Conservation (phyloP, 495 filamentous ascomycete species). For the Tuber magnatum region DNA sequence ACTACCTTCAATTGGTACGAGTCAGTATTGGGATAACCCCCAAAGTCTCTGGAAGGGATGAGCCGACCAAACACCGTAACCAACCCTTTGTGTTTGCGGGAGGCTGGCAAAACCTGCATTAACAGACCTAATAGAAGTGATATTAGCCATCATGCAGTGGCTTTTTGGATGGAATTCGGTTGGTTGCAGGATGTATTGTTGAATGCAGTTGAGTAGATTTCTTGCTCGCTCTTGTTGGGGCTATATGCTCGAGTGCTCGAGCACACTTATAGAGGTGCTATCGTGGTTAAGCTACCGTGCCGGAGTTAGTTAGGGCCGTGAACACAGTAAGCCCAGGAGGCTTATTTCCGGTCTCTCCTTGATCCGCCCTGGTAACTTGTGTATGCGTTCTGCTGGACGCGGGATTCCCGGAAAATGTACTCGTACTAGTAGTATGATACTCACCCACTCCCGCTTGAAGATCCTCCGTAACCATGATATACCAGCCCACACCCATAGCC, state of each 20-base stretch:
- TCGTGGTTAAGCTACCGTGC: not conserved
- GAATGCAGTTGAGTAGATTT: not conserved
- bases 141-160: conserved; percentile 20
- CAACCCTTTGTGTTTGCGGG: conserved; percentile 20
- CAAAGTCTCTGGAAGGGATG: too few relatives aligned
- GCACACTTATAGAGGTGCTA: not conserved
- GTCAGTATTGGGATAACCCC: not conserved
- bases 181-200: not conserved
- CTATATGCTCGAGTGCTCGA: not conserved
- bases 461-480: not conserved
- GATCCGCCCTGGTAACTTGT: not conserved
- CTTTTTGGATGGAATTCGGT: not conserved
- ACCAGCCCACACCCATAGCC: not conserved
- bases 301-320: not conserved
- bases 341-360: not conserved
- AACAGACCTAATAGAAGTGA: conserved; percentile 24
- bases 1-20: conserved; percentile 36
- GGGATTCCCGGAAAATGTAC: not conserved
- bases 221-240: not conserved
- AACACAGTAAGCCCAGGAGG: not conserved
- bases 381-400: not conserved
- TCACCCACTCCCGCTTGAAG: not conserved
- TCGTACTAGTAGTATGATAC: not conserved
- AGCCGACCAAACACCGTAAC: conserved; percentile 29
- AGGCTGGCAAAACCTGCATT: conserved; percentile 28